Base-by-base conservation (phyloP, 345 rosid genomes). In the Melaleuca quinquenervia region DNA sequence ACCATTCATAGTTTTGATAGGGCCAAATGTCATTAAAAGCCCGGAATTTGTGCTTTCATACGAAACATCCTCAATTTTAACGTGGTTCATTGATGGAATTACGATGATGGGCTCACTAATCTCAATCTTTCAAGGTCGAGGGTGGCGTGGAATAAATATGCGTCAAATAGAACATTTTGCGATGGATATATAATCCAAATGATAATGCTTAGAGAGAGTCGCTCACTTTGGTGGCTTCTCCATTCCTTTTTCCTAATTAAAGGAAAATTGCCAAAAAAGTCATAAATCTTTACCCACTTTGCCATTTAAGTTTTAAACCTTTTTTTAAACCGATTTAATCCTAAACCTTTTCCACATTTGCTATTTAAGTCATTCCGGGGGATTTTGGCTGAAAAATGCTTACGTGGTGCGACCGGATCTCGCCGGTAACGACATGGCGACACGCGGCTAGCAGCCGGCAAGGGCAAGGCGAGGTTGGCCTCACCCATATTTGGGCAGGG, bases 41-140 rank as follows among this genome's bases (percentile, higher is more conserved):
- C 70, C 6, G 36, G 14, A n/a, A n/a, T 58, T 58, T 58, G 70
- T 16, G 12, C 32, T 58, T n/a, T 13, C 12, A 26, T 11, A 58
- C 11, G 15, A 58, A 58, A 12, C 6, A 12, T 2, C 70, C 70
- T 58, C 32, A n/a, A 58, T 11, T 58, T n/a, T n/a, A 27, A 5
- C 0, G 76, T 64, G 45, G 44, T 64, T 3, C 56, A 21, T 53
- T 27, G 8, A 9, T 13, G 2, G 2, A 36, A 60, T 6, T 1
- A 0, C 0, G 9, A 1, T 62, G 8, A 12, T 7, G 41, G 22
- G 10, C 0, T 29, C 0, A 11, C 11, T 21, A 15, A 14, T 62
- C 44, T 62, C 7, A 1, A 3, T 11, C 16, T 56, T 24, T 56
- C 26, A 56, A 15, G 32, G 26, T 56, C 7, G 27, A 56, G 5